Evolutionary conservation across 2,329 filamentous ascomycete species (phyloP).

Genomic region (Exophiala phaeomuriformis): DNA sequence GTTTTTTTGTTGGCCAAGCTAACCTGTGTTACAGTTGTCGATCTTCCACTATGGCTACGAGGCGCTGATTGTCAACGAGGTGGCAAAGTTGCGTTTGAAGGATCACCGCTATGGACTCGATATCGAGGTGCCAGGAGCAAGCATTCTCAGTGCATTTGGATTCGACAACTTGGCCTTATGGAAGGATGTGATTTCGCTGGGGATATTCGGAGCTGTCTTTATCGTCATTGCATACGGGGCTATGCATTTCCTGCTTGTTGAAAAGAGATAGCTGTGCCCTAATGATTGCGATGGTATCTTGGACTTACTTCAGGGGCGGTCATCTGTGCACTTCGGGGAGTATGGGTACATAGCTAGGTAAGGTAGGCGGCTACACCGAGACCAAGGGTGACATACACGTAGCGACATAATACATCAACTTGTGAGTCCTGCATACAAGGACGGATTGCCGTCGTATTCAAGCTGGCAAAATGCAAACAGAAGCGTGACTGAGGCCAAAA

Average conservation of each 20-base stretch:
- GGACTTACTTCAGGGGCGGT: background rate
- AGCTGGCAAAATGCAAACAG: too few relatives aligned
- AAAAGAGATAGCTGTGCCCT: conserved; percentile 57
- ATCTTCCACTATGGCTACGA: conserved; percentile 99
- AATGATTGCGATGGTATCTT: background rate
- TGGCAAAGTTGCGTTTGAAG: conserved; percentile 76
- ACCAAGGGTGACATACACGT: background rate
- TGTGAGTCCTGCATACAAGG: too few relatives aligned
- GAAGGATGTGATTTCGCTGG: conserved; percentile 74
- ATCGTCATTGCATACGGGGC: conserved; percentile 80
- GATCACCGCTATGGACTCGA: conserved; percentile 95
- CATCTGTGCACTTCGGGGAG: background rate
- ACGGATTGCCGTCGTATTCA: too few relatives aligned
- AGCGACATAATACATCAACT: too few relatives aligned
- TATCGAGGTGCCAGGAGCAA: conserved; percentile 89
- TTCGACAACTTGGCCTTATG: conserved; percentile 84
- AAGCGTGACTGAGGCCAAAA: background rate
- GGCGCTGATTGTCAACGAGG: conserved; percentile 93
- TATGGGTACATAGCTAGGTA: background rate
- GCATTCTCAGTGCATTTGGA: conserved; percentile 89
- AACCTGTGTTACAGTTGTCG: conserved; percentile 52
- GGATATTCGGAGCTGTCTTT: conserved; percentile 73
- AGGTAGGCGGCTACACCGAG: background rate
- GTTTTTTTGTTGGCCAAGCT: conserved; percentile 23
- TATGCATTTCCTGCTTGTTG: conserved; percentile 89